Conservation (phyloP, 1,284 basidiomycete genomes). For the Stygiomarasmius scandens region DNA sequence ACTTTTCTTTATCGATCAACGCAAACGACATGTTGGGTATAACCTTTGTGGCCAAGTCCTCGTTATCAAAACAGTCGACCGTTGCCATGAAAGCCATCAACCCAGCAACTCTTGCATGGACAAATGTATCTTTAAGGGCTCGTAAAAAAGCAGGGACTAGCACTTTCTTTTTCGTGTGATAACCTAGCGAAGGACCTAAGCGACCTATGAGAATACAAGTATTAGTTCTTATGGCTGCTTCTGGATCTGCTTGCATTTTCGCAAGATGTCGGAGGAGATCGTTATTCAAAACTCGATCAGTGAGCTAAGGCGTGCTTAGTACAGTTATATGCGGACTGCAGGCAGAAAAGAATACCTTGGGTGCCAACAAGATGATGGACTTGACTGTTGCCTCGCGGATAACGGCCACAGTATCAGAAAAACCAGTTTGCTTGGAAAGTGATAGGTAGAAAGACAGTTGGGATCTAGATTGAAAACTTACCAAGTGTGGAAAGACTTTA, state of each 20-base stretch:
- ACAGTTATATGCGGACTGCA: neutral
- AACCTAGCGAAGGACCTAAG: conserved; percentile 82
- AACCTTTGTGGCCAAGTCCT: conserved; percentile 89
- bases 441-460: neutral
- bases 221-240: conserved; percentile 96
- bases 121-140: conserved; percentile 89
- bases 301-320: conserved; percentile 57
- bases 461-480: conserved; percentile 37
- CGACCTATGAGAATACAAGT: conserved; percentile 96
- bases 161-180: conserved; percentile 92
- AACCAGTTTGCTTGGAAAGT: conserved; percentile 80
- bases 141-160: conserved; percentile 94
- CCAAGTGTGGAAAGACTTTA: conserved; percentile 92
- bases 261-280: conserved; percentile 93
- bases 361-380: conserved; percentile 81
- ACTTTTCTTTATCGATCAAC: conserved; percentile 91
- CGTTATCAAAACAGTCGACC: conserved; percentile 85
- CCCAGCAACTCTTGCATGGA: conserved; percentile 92
- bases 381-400: conserved; percentile 95
- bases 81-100: conserved; percentile 97
- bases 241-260: conserved; percentile 89
- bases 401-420: conserved; percentile 90
- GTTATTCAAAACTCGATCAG: conserved; percentile 93
- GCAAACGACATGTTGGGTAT: conserved; percentile 83
- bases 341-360: conserved; percentile 59